Evolutionary conservation across 2,329 filamentous ascomycete genomes (phyloP).

Genomic region (Fusarium pseudoanthophilum): DNA sequence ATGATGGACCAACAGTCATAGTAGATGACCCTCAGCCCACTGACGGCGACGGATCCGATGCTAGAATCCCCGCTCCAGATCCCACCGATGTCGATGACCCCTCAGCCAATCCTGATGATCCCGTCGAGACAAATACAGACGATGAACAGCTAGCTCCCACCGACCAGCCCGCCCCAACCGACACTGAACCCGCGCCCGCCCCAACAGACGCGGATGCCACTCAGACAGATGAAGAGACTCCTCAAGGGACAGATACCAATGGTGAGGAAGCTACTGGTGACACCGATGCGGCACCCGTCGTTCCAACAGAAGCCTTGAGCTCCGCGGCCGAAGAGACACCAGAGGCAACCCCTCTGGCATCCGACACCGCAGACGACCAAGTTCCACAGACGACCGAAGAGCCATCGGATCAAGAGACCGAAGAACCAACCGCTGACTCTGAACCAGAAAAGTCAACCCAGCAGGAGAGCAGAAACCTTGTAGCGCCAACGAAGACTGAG

Average conservation of each 20-base stretch:
- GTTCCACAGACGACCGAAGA: not conserved
- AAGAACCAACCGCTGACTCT: not conserved
- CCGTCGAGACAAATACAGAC: not conserved
- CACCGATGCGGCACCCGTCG: not conserved
- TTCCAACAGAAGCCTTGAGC: not conserved
- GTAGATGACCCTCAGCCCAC: not conserved
- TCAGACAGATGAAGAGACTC: not conserved
- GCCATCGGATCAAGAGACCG: not conserved
- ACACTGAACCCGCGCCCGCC: not conserved
- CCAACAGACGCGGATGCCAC: not conserved
- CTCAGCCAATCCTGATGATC: not conserved
- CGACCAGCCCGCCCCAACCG: not conserved
- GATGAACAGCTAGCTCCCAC: not conserved
- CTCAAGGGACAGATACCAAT: conserved; percentile 3
- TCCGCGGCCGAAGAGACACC: conserved; percentile 6
- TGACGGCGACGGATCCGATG: not conserved
- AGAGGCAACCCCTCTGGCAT: conserved; percentile 3
- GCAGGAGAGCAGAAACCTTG: not conserved
- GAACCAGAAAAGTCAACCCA: not conserved
- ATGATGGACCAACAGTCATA: not conserved
- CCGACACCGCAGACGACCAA: not conserved
- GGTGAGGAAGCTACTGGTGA: conserved; percentile 9
- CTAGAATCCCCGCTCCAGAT: not conserved
- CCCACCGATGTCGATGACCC: not conserved
- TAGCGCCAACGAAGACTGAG: not conserved